A percentile compares a stretch with the other conserved stretches of the same genome.
phyloP scores from a whole-genome alignment of 2,329 filamentous ascomycete genomes.

The Hyphodiscus sp. region DNA sequence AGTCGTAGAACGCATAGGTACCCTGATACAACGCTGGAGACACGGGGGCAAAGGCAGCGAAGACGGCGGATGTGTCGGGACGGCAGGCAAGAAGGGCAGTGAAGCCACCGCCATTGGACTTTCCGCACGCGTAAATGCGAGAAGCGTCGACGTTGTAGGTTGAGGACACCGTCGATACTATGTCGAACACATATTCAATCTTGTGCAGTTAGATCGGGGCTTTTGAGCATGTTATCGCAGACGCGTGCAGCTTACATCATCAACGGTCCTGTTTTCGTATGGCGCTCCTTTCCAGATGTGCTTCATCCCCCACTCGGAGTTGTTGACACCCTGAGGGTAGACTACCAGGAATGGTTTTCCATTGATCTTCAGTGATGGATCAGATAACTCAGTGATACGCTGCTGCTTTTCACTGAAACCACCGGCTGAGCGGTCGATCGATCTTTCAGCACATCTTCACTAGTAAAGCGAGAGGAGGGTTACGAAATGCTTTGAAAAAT shows the following conservation, averaged over 20 bases:
- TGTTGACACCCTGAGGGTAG: conserved; percentile 24
- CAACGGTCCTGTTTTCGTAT: conserved; percentile 22
- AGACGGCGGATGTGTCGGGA: conserved; percentile 29
- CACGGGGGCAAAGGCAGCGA: conserved; percentile 39
- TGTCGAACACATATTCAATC: conserved; percentile 23
- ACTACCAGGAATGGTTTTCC: conserved; percentile 23
- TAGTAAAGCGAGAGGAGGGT: background rate
- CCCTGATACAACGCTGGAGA: conserved; percentile 36
- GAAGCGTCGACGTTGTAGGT: conserved; percentile 31
- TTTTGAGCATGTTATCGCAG: no score
- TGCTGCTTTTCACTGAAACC: conserved; percentile 23
- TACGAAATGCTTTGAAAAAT: no score
- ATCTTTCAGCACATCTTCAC: conserved; percentile 14
- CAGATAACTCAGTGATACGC: conserved; percentile 22
- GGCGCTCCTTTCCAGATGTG: conserved; percentile 25
- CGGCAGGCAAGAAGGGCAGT: conserved; percentile 36
- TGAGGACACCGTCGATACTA: conserved; percentile 16
- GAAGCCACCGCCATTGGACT: conserved; percentile 38
- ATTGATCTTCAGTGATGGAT: conserved; percentile 20
- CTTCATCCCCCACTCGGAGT: conserved; percentile 21
- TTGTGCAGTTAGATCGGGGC: no score
- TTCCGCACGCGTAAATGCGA: conserved; percentile 37
- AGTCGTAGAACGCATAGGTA: conserved; percentile 5
- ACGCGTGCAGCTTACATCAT: conserved; percentile 8
- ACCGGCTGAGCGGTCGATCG: conserved; percentile 22